Evolutionary conservation across 192 early-diverging fungal species (phyloP).

Genomic region (Coemansia pectinata): DNA sequence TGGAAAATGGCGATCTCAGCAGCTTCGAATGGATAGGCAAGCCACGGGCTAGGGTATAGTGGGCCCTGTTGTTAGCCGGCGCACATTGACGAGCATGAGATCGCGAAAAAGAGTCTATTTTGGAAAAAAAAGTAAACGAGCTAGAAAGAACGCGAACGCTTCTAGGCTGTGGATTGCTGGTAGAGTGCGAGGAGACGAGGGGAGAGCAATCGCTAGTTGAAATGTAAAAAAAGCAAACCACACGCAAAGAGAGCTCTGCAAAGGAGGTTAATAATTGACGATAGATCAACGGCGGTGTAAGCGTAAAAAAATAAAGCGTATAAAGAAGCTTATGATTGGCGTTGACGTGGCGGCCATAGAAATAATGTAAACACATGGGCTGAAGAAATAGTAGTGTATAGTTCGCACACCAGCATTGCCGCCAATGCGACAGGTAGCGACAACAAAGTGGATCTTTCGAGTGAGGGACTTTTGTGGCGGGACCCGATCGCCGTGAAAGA

Average conservation of each 20-base stretch:
- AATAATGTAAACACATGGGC: neutral
- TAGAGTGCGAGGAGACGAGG: conserved; percentile 1
- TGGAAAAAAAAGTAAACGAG: neutral
- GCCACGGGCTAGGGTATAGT: conserved; percentile 4
- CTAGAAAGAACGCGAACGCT: neutral
- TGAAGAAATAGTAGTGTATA: neutral
- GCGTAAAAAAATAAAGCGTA: neutral
- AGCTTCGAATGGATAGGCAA: neutral
- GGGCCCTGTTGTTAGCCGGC: neutral
- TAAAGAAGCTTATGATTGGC: neutral
- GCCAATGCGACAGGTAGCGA: neutral
- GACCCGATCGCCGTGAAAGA: neutral
- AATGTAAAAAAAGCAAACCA: neutral
- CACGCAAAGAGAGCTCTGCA: neutral
- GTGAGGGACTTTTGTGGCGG: neutral
- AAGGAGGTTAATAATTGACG: neutral
- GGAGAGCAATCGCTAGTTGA: neutral
- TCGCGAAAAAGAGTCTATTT: neutral
- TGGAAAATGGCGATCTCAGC: neutral
- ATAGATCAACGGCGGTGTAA: neutral
- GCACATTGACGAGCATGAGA: neutral
- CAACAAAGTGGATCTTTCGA: neutral
- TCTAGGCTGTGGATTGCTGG: neutral
- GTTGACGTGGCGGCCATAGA: neutral
- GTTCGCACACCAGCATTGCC: neutral